A percentile compares a stretch with the other conserved stretches of the same genome.
Conservation (phyloP, 805 yeast species). For the Wickerhamiella parazyma region DNA sequence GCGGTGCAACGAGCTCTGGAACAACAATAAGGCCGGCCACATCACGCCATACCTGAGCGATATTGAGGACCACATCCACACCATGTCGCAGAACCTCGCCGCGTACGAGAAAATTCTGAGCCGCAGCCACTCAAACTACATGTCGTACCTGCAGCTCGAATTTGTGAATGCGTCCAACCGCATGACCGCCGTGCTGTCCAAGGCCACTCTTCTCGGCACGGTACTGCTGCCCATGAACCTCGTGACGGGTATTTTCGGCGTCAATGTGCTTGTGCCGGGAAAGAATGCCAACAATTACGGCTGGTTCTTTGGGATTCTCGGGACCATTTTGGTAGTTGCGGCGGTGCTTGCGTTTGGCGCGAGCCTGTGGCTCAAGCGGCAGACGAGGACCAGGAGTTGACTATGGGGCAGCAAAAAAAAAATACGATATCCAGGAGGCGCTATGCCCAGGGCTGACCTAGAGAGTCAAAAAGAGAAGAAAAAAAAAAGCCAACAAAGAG, state of each 20-base stretch:
- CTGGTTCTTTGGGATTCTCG: conserved; percentile 57
- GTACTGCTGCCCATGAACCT: conserved; percentile 78
- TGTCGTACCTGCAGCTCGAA: conserved; percentile 85
- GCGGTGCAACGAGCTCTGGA: conserved; percentile 44
- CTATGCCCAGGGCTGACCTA: too few species aligned
- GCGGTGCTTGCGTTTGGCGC: neutral
- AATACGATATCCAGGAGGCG: too few species aligned
- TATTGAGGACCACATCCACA: conserved; percentile 88
- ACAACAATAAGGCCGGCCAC: conserved; percentile 28
- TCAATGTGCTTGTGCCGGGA: conserved; percentile 84
- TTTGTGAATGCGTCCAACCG: conserved; percentile 69
- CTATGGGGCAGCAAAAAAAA: too few species aligned
- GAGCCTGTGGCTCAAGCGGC: neutral
- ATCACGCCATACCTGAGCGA: conserved; percentile 82
- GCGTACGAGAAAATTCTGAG: conserved; percentile 85
- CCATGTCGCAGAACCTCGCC: conserved; percentile 77
- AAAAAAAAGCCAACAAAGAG: too few species aligned
- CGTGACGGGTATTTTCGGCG: conserved; percentile 80
- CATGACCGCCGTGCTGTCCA: conserved; percentile 71
- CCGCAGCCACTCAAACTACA: conserved; percentile 75
- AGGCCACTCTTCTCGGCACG: conserved; percentile 83
- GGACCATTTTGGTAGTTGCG: conserved; percentile 27
- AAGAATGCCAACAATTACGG: conserved; percentile 29
- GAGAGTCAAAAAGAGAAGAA: too few species aligned
- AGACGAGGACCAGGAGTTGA: neutral